Evolutionary conservation across 495 filamentous ascomycete genomes (phyloP).

Genomic region (Haplographium delicatum): DNA sequence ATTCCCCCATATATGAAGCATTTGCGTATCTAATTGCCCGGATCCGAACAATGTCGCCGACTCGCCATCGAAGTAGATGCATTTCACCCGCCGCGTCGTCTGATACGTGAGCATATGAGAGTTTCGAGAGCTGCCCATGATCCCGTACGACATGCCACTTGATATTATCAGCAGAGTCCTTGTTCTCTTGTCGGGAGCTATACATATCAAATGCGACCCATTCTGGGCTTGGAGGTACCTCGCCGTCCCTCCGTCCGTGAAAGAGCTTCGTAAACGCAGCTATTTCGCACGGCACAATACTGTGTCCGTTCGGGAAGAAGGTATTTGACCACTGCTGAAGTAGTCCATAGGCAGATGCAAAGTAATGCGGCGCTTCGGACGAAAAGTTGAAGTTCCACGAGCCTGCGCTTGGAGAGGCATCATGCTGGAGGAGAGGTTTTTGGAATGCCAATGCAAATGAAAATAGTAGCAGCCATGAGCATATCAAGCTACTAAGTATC

Average conservation of each 20-base stretch:
- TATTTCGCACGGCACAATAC: slow-evolving; percentile 34
- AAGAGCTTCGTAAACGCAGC: slow-evolving; percentile 36
- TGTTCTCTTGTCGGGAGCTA: slow-evolving; percentile 4
- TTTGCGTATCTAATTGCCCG: slow-evolving; percentile 36
- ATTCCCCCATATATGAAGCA: slow-evolving; percentile 38
- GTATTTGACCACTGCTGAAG: slow-evolving; percentile 40
- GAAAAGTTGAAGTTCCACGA: slow-evolving; percentile 31
- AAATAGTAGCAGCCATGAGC: too few species aligned
- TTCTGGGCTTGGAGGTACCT: slow-evolving; percentile 34
- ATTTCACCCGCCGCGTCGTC: slow-evolving; percentile 30
- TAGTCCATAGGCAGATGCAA: slow-evolving; percentile 35
- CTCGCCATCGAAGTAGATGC: slow-evolving; percentile 41
- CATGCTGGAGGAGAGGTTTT: background rate
- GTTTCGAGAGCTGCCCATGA: slow-evolving; percentile 32
- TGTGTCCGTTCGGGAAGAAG: slow-evolving; percentile 38
- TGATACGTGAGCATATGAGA: slow-evolving; percentile 39
- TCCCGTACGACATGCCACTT: slow-evolving; percentile 40
- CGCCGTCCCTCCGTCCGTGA: slow-evolving; percentile 33
- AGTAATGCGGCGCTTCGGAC: slow-evolving; percentile 33
- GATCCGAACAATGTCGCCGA: slow-evolving; percentile 33
- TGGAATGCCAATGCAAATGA: background rate
- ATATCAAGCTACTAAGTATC: too few species aligned
- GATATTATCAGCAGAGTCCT: background rate
- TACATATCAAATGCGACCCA: slow-evolving; percentile 42
- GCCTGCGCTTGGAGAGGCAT: background rate